Evolutionary conservation across 1,139 yeast species (phyloP), one percentile per base, ranked within the genome.

Genomic region (Zygosaccharomyces pseudobailii): DNA sequence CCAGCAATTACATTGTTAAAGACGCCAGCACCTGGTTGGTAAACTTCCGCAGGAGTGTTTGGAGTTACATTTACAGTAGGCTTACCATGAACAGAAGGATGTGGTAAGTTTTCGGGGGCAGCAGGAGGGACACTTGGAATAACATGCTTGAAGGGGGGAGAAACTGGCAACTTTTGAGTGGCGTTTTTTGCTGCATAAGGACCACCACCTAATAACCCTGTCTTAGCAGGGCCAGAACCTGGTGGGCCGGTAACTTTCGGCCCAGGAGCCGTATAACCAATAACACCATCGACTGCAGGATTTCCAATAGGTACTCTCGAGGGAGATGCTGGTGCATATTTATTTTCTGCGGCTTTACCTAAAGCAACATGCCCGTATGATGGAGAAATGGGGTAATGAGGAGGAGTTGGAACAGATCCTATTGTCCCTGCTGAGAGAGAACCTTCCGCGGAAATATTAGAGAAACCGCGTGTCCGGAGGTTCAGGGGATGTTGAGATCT

Each of bases 391-490:
- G 25, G 22, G 9, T 24, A 8, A 24, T 24, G 6, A 28, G 46
- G 20, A 42, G 48, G 46, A 47, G 54, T 23, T 10, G 46, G 31
- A 13, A 10, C 28, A n/a, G 45, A 28, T 6, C 37, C 31, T 22
- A 43, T 13, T 21, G 39, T 8, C 21, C 47, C 36, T 19, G 48
- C 34, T 9, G 53, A 37, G 13, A 47, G 42, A 1, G 45, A 35
- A 45, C 56, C 55, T 13, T 55, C 43, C 6, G 48, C 47, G 2
- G 66, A 61, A 7, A 52, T 55, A 49, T 56, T 61, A 28, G 63
- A 60, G 31, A 51, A 42, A 8, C 59, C 58, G 40, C 64, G 54
- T 4, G 52, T 42, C 34, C 63, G 51, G 10, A 40, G 25, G 30
- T 32, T 37, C 5, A 51, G 45, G 9, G 49, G 36, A 31, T 43